A percentile compares a stretch with the other conserved stretches of the same genome.
Conservation (phyloP, 257 asterid genomes). For the Gentiana dahurica region DNA sequence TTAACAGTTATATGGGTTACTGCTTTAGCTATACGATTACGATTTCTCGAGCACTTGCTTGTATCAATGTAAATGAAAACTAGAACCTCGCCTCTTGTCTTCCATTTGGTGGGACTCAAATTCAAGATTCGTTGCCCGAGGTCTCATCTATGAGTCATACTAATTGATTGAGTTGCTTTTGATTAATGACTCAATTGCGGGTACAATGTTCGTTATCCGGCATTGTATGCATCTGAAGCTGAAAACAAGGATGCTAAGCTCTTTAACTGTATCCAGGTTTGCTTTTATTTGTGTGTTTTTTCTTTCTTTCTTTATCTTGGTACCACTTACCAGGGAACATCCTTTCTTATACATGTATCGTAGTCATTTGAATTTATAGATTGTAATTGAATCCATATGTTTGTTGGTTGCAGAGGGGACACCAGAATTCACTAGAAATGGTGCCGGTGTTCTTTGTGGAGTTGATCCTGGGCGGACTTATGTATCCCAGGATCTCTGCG, state of each 20-base stretch:
- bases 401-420: conserved; percentile 63
- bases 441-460: conserved; percentile 58
- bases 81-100: too few relatives aligned
- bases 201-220: conserved; percentile 71
- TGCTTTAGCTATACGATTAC: too few relatives aligned
- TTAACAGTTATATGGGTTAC: too few relatives aligned
- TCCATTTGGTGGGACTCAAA: too few relatives aligned
- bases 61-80: too few relatives aligned
- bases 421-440: conserved; percentile 88
- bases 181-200: conserved; percentile 19
- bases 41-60: too few relatives aligned
- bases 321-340: too few relatives aligned
- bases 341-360: background rate
- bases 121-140: too few relatives aligned
- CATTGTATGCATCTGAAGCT: conserved; percentile 68
- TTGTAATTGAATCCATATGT: conserved; percentile 3
- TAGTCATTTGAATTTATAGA: background rate
- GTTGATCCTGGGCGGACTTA: conserved; percentile 63
- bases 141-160: too few relatives aligned
- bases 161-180: too few relatives aligned
- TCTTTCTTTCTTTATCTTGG: background rate
- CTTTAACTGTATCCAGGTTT: conserved; percentile 90
- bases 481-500: conserved; percentile 58
- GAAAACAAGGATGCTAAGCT: conserved; percentile 81
- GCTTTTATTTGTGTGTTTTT: background rate